A percentile compares a stretch with the other conserved stretches of the same genome.
These are phyloP conservation scores for Salix udensis DNA, from an alignment of 345 rosid species.

Conservation along the genomic window DNA sequence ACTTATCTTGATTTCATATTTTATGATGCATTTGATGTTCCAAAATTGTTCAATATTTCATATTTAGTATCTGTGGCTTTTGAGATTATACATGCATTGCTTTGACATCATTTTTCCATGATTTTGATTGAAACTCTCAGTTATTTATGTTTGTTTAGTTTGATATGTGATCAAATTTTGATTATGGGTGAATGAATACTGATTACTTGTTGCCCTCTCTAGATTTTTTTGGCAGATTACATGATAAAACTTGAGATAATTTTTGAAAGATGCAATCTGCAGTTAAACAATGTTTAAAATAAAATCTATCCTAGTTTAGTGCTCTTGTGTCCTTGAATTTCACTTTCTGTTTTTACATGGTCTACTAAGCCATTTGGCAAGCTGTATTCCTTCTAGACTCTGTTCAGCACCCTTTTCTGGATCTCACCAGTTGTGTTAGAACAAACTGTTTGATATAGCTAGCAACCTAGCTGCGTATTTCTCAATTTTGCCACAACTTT, in stretches of 20 bases:
- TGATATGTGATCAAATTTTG: neutral
- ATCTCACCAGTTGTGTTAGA: neutral
- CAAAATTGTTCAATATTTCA: neutral
- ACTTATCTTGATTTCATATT: neutral
- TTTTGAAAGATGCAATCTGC: neutral
- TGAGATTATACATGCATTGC: neutral
- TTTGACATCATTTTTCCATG: neutral
- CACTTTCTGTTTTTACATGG: neutral
- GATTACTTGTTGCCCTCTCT: neutral
- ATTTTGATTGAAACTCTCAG: neutral
- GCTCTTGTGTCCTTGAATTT: neutral
- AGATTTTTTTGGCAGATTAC: neutral
- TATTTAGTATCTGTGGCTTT: neutral
- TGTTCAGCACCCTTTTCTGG: neutral
- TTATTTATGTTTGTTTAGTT: neutral
- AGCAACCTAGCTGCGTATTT: neutral
- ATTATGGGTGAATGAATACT: neutral
- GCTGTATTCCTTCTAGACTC: neutral
- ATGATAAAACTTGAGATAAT: neutral
- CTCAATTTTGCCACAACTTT: neutral
- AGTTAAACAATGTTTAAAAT: neutral
- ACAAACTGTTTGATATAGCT: neutral
- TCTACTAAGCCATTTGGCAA: neutral
- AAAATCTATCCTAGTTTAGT: neutral
- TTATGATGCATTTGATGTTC: neutral